Evolutionary conservation across 1,284 basidiomycete genomes (phyloP).

Genomic region (Puccinia hordei): DNA sequence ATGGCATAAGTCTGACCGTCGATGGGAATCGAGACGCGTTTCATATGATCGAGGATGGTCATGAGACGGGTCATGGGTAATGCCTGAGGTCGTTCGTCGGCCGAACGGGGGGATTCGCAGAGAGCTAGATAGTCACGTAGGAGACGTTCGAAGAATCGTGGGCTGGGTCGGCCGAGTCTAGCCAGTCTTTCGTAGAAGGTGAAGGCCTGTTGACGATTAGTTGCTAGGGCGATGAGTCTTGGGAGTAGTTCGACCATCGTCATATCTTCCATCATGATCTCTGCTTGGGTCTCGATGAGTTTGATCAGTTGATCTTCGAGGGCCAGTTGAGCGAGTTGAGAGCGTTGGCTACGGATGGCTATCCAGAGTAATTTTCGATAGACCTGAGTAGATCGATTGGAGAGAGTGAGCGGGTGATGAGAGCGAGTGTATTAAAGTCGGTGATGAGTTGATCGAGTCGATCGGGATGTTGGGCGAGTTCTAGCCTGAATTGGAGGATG

Average conservation of each 20-base stretch:
- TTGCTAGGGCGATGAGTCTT: not conserved
- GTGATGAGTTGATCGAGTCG: not conserved
- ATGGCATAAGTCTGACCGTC: slow-evolving; percentile 71
- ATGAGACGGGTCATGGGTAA: slow-evolving; percentile 63
- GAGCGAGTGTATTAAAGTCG: not conserved
- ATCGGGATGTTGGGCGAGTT: not conserved
- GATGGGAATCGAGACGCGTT: slow-evolving; percentile 66
- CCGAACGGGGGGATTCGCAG: slow-evolving; percentile 63
- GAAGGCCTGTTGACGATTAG: slow-evolving; percentile 22
- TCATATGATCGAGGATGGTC: slow-evolving; percentile 81
- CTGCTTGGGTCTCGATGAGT: too few species aligned
- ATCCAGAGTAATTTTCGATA: not conserved
- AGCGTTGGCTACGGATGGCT: not conserved
- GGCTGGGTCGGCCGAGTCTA: slow-evolving; percentile 15
- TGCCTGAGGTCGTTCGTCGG: slow-evolving; percentile 61
- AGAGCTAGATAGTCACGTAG: slow-evolving; percentile 59
- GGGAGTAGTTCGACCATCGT: slow-evolving; percentile 10
- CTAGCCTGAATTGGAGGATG: not conserved
- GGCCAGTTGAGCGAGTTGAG: not conserved
- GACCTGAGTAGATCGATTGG: not conserved
- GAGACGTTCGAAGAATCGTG: slow-evolving; percentile 44
- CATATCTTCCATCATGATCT: not conserved
- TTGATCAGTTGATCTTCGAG: not conserved
- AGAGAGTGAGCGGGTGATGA: not conserved
- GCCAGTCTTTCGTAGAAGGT: slow-evolving; percentile 14